Conservation (phyloP, 495 filamentous ascomycete genomes). For the Paragyromitra xinjiangensis region DNA sequence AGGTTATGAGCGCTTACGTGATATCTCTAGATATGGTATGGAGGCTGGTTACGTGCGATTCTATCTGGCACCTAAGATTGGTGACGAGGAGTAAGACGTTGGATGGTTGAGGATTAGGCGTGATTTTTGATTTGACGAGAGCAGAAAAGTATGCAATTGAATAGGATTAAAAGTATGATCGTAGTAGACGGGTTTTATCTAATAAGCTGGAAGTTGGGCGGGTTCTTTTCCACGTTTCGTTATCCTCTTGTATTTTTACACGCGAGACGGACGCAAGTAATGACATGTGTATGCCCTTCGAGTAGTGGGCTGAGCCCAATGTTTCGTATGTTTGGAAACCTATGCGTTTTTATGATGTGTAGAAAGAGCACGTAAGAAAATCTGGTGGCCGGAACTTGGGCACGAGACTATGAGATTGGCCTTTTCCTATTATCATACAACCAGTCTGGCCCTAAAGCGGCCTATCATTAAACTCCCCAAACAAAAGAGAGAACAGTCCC, state of each 20-base stretch:
- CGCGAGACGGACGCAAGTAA: constrained; percentile 27
- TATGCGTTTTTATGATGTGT: background rate
- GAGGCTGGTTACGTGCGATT: constrained; percentile 89
- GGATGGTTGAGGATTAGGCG: background rate
- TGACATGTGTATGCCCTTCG: constrained; percentile 27
- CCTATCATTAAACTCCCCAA: constrained; percentile 4
- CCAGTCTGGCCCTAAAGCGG: background rate
- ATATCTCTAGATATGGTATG: constrained; percentile 68
- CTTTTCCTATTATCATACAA: constrained; percentile 2
- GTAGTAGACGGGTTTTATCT: constrained; percentile 4
- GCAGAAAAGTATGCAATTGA: constrained; percentile 14
- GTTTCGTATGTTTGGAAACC: background rate
- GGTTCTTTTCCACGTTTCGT: constrained; percentile 20
- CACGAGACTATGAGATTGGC: background rate
- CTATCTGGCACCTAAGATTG: constrained; percentile 97
- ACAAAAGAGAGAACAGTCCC: background rate
- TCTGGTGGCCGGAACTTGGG: background rate
- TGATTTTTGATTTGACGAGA: constrained; percentile 17
- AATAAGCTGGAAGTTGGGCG: constrained; percentile 28
- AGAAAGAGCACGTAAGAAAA: background rate
- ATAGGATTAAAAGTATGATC: constrained; percentile 8
- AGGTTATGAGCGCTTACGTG: constrained; percentile 8
- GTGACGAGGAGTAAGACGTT: constrained; percentile 84
- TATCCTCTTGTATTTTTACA: constrained; percentile 43
- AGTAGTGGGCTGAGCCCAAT: background rate